These are phyloP conservation scores for Physcia stellaris DNA, from an alignment of 495 filamentous ascomycete genomes.

Conservation along the genomic window DNA sequence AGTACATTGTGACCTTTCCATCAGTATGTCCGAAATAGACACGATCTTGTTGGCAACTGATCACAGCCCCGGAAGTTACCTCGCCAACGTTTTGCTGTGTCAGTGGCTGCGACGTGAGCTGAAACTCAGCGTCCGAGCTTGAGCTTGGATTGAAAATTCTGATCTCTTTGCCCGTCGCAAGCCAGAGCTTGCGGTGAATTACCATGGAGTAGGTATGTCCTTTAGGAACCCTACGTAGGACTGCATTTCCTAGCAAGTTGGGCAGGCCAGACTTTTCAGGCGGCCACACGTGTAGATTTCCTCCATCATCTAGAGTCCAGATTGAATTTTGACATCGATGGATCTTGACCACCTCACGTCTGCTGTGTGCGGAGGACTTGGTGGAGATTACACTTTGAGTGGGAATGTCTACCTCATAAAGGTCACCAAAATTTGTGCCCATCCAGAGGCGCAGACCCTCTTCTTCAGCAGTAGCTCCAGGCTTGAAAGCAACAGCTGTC, in stretches of 20 bases:
- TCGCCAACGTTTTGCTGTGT: slow-evolving; percentile 58
- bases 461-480: slow-evolving; percentile 53
- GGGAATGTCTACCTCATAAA: slow-evolving; percentile 73
- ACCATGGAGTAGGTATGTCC: slow-evolving; percentile 82
- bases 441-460: slow-evolving; percentile 85
- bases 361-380: slow-evolving; percentile 58
- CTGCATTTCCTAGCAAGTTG: slow-evolving; percentile 51
- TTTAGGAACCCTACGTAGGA: slow-evolving; percentile 56
- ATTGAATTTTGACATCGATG: slow-evolving; percentile 75
- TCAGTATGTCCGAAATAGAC: slow-evolving; percentile 88
- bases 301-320: slow-evolving; percentile 89
- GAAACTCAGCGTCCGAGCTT: slow-evolving; percentile 53
- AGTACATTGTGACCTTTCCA: slow-evolving; percentile 89
- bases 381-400: slow-evolving; percentile 51
- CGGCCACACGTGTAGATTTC: slow-evolving; percentile 76
- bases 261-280: slow-evolving; percentile 64
- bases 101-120: slow-evolving; percentile 55
- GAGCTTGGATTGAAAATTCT: slow-evolving; percentile 65
- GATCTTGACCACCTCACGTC: slow-evolving; percentile 76
- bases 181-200: slow-evolving; percentile 68
- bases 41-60: slow-evolving; percentile 60
- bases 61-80: slow-evolving; percentile 70
- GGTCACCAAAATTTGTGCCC: slow-evolving; percentile 71
- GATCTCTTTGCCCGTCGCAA: slow-evolving; percentile 78
- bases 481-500: slow-evolving; percentile 74